Percentiles rank a stretch among this genome's conserved stretches.
phyloP scores from a whole-genome alignment of 169 alveolate genomes.

The Cryptosporidium sp. region DNA sequence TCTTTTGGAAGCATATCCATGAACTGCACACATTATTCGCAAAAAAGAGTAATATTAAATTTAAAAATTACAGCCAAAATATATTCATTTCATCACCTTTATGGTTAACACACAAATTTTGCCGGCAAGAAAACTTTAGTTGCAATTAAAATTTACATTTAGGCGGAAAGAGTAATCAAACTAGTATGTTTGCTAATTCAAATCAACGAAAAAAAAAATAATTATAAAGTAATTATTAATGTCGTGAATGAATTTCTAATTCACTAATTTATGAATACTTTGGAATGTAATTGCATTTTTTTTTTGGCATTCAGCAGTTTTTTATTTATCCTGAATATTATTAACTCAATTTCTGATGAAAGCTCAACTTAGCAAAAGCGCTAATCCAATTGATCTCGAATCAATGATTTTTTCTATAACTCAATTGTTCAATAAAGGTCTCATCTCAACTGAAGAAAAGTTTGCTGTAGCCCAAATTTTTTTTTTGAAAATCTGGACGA shows the following conservation, averaged over 20 bases:
- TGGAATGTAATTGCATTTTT: background rate
- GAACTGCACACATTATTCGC: background rate
- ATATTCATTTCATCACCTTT: no score
- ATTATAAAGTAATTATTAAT: background rate
- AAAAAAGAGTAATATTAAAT: background rate
- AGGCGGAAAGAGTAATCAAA: background rate
- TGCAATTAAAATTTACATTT: background rate
- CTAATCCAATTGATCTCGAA: background rate
- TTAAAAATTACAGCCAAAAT: no score
- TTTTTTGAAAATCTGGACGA: conserved; percentile 29
- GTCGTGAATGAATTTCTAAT: background rate
- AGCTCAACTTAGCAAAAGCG: background rate
- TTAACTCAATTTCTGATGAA: background rate
- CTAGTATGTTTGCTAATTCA: background rate
- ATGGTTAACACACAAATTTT: no score
- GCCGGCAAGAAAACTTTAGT: background rate
- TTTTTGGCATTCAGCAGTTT: background rate
- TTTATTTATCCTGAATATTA: background rate
- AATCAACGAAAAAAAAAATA: background rate
- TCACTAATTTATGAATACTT: background rate
- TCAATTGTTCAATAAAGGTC: conserved; percentile 41
- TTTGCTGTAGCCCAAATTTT: conserved; percentile 2
- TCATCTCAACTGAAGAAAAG: conserved; percentile 66
- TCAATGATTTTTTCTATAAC: no score
- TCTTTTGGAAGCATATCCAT: background rate